Evolutionary conservation across 805 yeast genomes (phyloP).

Genomic region (Nadsonia fulvescens): DNA sequence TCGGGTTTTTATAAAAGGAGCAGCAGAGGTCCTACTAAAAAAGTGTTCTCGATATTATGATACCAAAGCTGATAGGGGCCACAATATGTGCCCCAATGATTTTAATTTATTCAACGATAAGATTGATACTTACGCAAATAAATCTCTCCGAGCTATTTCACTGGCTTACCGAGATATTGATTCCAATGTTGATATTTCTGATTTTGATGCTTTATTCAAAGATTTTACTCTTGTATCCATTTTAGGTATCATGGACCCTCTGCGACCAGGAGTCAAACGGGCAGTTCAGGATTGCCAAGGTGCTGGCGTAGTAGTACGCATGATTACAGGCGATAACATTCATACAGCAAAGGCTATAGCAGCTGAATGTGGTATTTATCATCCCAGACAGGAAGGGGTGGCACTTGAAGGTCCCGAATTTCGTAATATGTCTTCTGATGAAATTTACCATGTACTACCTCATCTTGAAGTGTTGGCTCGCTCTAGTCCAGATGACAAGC

Average conservation of each 20-base stretch:
- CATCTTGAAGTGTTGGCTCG: slow-evolving; percentile 73
- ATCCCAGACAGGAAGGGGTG: slow-evolving; percentile 31
- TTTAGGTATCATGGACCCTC: slow-evolving; percentile 91
- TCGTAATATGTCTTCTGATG: slow-evolving; percentile 40
- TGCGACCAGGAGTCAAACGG: slow-evolving; percentile 74
- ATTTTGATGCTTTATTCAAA: slow-evolving; percentile 10
- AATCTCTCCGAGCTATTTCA: slow-evolving; percentile 79
- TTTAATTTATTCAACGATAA: slow-evolving; percentile 18
- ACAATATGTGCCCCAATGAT: slow-evolving; percentile 13
- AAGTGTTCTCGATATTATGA: slow-evolving; percentile 28
- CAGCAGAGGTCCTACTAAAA: slow-evolving; percentile 70
- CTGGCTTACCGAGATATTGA: slow-evolving; percentile 61
- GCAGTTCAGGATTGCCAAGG: slow-evolving; percentile 72
- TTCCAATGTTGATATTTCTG: slow-evolving; percentile 9
- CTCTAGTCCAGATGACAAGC: slow-evolving; percentile 90
- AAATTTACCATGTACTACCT: slow-evolving; percentile 49
- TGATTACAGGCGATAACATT: slow-evolving; percentile 96
- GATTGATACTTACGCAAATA: slow-evolving; percentile 46
- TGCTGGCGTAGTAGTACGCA: slow-evolving; percentile 89
- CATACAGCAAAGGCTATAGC: slow-evolving; percentile 88
- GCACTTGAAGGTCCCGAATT: slow-evolving; percentile 91
- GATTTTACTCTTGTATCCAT: slow-evolving; percentile 44
- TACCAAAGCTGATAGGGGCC: slow-evolving; percentile 5
- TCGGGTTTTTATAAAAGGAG: slow-evolving; percentile 73
- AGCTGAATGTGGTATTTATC: slow-evolving; percentile 60